Conservation (phyloP, 129 eudicot genomes). For the Apium graveolens region DNA sequence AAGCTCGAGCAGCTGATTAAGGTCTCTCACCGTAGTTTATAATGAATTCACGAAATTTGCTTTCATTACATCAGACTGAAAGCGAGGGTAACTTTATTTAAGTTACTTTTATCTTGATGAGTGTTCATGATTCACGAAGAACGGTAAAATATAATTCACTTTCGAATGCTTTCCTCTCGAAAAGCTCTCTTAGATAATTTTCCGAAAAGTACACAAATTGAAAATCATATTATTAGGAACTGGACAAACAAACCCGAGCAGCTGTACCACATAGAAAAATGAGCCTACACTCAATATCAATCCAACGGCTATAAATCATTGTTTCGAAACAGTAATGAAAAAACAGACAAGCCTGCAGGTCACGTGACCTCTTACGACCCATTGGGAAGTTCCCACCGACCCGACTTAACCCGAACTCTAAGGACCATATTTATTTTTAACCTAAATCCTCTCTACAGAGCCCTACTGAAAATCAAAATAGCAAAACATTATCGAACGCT, state of each 20-base stretch:
- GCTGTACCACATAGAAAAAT: not conserved
- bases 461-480: not conserved
- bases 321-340: not conserved
- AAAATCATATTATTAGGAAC: not conserved
- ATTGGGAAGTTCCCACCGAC: not conserved
- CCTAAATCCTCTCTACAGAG: not conserved
- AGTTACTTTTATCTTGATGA: too few relatives aligned
- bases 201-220: too few relatives aligned
- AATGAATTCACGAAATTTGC: not conserved
- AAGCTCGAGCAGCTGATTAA: not conserved
- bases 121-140: not conserved
- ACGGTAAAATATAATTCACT: too few relatives aligned
- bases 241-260: not conserved
- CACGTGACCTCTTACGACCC: conserved; percentile 1
- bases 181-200: not conserved
- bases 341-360: conserved; percentile 5
- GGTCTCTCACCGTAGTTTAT: not conserved
- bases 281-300: not conserved
- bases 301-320: conserved; percentile 8
- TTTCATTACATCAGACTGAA: not conserved
- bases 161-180: too few relatives aligned
- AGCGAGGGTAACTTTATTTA: not conserved
- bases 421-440: not conserved
- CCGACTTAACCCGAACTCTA: conserved; percentile 2
- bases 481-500: not conserved